phyloP scores from a whole-genome alignment of 2,329 filamentous ascomycete genomes.

The Immersiporthe knoxdaviesiana region DNA sequence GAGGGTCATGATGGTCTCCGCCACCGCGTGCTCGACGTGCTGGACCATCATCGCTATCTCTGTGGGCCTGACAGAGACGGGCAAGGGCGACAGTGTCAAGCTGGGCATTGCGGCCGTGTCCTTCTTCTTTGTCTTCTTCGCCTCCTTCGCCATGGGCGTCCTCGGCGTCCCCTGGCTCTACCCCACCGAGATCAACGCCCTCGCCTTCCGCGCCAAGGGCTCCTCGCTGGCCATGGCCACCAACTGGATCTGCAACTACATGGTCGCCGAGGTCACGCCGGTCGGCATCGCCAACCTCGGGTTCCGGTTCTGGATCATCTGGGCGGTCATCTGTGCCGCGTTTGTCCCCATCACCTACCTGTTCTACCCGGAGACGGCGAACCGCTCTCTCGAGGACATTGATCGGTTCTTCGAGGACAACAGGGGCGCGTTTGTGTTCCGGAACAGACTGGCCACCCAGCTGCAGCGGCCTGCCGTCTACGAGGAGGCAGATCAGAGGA shows the following conservation, averaged over 20 bases:
- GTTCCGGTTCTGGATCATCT: slow-evolving; percentile 57
- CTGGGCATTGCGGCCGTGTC: slow-evolving; percentile 33
- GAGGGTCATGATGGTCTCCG: slow-evolving; percentile 33
- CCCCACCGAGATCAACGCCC: slow-evolving; percentile 41
- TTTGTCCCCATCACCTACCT: slow-evolving; percentile 49
- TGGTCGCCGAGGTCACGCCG: slow-evolving; percentile 42
- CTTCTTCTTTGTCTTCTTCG: slow-evolving; percentile 40
- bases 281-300: slow-evolving; percentile 45
- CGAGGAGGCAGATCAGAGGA: slow-evolving; percentile 22
- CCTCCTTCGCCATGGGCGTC: slow-evolving; percentile 36
- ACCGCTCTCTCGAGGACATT: slow-evolving; percentile 47
- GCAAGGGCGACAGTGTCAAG: slow-evolving; percentile 28
- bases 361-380: slow-evolving; percentile 49
- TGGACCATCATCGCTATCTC: slow-evolving; percentile 34
- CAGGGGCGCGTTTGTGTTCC: slow-evolving; percentile 17
- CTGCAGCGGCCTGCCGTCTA: slow-evolving; percentile 21
- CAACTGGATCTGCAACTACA: slow-evolving; percentile 42
- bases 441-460: slow-evolving; percentile 20
- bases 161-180: slow-evolving; percentile 35
- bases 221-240: slow-evolving; percentile 40
- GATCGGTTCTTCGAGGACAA: slow-evolving; percentile 39
- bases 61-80: slow-evolving; percentile 30
- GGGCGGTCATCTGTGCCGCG: slow-evolving; percentile 47
- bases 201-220: slow-evolving; percentile 41
- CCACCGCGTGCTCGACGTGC: slow-evolving; percentile 31